phyloP scores from a whole-genome alignment of 148 eudicot species.

The Polygonum aviculare region DNA sequence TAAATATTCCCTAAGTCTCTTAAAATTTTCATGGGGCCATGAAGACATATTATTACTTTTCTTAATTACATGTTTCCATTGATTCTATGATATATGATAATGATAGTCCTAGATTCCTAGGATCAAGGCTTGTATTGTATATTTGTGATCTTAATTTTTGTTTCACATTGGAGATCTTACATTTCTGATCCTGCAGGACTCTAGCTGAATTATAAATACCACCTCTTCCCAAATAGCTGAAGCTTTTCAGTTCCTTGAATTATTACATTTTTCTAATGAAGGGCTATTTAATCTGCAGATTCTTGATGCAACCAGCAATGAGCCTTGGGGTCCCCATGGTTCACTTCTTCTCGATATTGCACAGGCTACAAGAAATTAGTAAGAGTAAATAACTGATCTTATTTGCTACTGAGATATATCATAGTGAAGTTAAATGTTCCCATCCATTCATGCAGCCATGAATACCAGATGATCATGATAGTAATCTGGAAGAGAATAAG shows the following conservation, averaged over 20 bases:
- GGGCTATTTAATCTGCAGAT: constrained; percentile 32
- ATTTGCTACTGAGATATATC: neutral
- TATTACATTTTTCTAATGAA: neutral
- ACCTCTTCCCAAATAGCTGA: neutral
- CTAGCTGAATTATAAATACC: neutral
- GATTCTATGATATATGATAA: neutral
- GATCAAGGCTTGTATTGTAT: neutral
- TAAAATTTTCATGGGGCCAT: neutral
- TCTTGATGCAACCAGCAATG: constrained; percentile 98
- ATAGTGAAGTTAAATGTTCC: constrained; percentile 6
- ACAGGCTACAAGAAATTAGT: constrained; percentile 83
- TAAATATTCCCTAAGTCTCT: neutral
- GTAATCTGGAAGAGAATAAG: constrained; percentile 85
- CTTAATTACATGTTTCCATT: neutral
- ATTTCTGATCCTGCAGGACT: neutral
- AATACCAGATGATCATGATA: constrained; percentile 85
- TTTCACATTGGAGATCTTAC: neutral
- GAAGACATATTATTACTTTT: neutral
- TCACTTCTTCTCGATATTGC: constrained; percentile 81
- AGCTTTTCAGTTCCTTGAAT: neutral
- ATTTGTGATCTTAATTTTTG: neutral
- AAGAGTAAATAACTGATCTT: constrained; percentile 20
- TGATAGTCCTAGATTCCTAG: neutral
- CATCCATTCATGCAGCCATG: constrained; percentile 46
- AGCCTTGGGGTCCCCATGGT: constrained; percentile 99